Evolutionary conservation across 805 yeast species (phyloP).

Genomic region (Saccharomycodes ludwigii): DNA sequence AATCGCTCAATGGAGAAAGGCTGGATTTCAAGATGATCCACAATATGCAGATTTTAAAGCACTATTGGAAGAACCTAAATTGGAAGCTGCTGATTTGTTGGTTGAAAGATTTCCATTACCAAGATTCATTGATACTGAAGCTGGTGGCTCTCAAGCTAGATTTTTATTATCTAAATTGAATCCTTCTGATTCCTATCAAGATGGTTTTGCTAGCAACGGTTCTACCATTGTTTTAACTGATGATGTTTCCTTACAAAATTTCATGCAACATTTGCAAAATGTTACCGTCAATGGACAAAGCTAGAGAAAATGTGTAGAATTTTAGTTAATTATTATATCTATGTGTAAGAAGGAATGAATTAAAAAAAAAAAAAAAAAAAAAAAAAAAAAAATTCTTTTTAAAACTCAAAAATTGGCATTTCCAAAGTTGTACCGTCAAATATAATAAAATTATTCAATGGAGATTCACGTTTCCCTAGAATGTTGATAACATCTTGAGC

Average conservation of each 20-base stretch:
- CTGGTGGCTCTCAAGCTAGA: constrained; percentile 97
- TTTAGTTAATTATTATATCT: constrained; percentile 2
- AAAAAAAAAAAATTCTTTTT: neutral
- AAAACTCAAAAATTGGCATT: constrained; percentile 59
- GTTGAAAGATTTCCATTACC: constrained; percentile 96
- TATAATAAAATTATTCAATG: constrained; percentile 69
- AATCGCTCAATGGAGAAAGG: constrained; percentile 92
- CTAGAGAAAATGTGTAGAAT: too few relatives aligned
- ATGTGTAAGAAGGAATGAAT: constrained; percentile 2
- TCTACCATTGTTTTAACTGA: constrained; percentile 85
- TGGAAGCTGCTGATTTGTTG: constrained; percentile 84
- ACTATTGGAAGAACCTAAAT: constrained; percentile 77
- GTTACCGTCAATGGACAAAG: constrained; percentile 55
- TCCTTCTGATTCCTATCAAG: constrained; percentile 77
- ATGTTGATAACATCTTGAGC: constrained; percentile 86
- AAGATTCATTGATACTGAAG: constrained; percentile 92
- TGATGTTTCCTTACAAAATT: constrained; percentile 88
- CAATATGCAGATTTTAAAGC: constrained; percentile 83
- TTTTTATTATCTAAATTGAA: constrained; percentile 89
- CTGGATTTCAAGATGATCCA: constrained; percentile 83
- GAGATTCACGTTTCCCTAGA: constrained; percentile 61
- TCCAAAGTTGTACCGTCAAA: constrained; percentile 61
- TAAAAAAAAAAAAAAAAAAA: constrained; percentile 1
- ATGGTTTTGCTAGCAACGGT: constrained; percentile 33
- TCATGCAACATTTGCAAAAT: constrained; percentile 89